Evolutionary conservation across 192 early-diverging fungal species (phyloP), one percentile per base, ranked within the genome.

Genomic region (Linnemannia exigua): DNA sequence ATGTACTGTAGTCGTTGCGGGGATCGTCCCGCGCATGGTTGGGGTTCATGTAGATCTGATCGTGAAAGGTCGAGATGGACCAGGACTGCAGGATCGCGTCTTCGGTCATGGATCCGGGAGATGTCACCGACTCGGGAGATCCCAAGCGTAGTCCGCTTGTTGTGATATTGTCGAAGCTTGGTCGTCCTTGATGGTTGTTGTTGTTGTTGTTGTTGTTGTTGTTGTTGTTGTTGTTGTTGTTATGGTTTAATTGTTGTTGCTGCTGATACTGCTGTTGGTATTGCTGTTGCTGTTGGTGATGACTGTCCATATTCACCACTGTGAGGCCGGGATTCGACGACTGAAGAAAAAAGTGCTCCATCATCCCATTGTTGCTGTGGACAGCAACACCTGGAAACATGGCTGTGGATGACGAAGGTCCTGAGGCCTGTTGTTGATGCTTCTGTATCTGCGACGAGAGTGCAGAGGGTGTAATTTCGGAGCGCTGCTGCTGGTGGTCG

Each of bases 31-130:
- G 67, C 2, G 80, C 67, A 41, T 76, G 35, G 25, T 81, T 75
- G 5, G 80, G 80, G n/a, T 81, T 76, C 54, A 81, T 17, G 22
- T 50, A 81, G 25, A 81, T 71, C 16, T 81, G 74, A 25, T 81
- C 80, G 41, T 75, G 68, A 1, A 70, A 41, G 0, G 80, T 81
- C 46, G 80, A 67, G 52, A 81, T 76, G 0, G 72, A 81, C 80
- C 80, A 81, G 11, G 80, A 81, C 54, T 76, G 67, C 1, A 81
- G 35, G 19, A 81, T 81, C 22, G 80, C 44, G 22, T 81, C 80
- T 51, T 81, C 80, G 16, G 79, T 37, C 12, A 80, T 68, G 12
- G 79, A 74, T 28, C 72, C 79, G 0, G 79, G 79, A 2, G 79
- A 80, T 19, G 74, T 25, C 25, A 70, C 46, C 52, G 80, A 81